Base-by-base conservation (phyloP, 495 filamentous ascomycete genomes). In the Penicillium chermesinum region DNA sequence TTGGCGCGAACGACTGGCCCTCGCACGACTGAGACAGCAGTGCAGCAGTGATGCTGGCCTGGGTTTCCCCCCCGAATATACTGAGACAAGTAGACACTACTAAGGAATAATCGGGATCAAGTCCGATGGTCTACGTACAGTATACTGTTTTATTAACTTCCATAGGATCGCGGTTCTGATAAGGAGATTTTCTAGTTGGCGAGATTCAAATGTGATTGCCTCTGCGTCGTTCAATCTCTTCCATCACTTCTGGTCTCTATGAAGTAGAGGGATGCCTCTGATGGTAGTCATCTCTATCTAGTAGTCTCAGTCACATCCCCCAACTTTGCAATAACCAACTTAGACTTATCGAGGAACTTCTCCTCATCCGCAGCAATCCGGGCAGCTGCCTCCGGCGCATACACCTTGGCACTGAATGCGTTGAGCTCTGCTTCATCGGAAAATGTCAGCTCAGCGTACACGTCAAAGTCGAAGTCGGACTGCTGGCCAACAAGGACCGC, bases 381-480 rank as follows among this genome's bases (percentile, higher is more conserved):
- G 25, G 50, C 42, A 25, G 54, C 52, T 17, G 49, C 45, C 9
- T 63, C 63, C 3, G 61, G 52, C 2, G 48, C 41, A 21, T 59
- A 51, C 1, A 67, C 30, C 32, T 59, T 55, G 0, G 56, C 62
- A 30, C 33, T 43, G 41, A 70, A 67, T 1, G 44, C 50, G 14
- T 62, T 40, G 39, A 63, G 67, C 7, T 58, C 57, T 14, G 45
- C 59, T 19, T 60, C 57, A 38, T 69, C 61, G 9, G 47, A 43
- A 39, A 70, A 74, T 0, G 52, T 62, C 3, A 75, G 35, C 37
- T 67, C 65, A 3, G 59, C 66, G 17, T 64, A 52, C 10, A 56
- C 61, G 41, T 75, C 72, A 44, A 64, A 70, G 20, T 73, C 64
- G 25, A 69, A 66, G 27, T 67, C 71, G 3, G 49, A 38, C 50